Base-by-base conservation (phyloP, 768 basidiomycete species). In the Termitomyces sp. region DNA sequence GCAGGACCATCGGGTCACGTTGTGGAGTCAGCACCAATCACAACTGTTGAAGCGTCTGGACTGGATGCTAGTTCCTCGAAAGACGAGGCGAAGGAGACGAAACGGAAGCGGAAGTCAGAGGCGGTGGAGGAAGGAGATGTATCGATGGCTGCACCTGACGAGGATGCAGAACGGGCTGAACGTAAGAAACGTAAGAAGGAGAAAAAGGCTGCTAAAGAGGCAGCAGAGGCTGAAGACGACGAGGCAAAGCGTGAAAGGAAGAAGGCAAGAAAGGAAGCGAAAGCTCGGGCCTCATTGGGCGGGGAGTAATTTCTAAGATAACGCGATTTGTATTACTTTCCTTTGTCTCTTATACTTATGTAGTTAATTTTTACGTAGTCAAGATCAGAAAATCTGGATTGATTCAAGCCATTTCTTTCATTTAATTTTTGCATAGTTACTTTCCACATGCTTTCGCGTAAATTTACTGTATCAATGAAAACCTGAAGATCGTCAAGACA, bases 101-200 rank as follows among this genome's bases (percentile, higher is more conserved):
- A 96, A 68, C 83, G 91, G 52, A 93, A 92, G 70, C 83, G 89
- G 47, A 89, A 89, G 66, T 86, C 85, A 1, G 87, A 85, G 59
- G 77, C 67, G 8, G 82, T 75, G 39, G 76, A 67, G 17, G 74
- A 70, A 16, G 71, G 64, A n/a, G 75, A 79, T 54, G 70, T 76
- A 23, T 71, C 80, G 12, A 73, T 78, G 67, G 70, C 67, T 0
- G 67, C 67, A 23, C 72, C 64, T 40, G 78, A 61, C 14, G 74
- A 76, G 17, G 80, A 73, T 21, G 73, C 69, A 9, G 84, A 82
- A 5, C 78, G 76, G 60, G 72, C 76, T 2, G 86, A 88, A 66
- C 80, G 78, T 60, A 83, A 79, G 67, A 79, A 78, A 52, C 77
- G 74, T 52, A 88, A 82, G 67, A 88, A 81, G 68, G 82, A 81